phyloP scores from a whole-genome alignment of 805 yeast species.

The Candida fluviatilis region DNA sequence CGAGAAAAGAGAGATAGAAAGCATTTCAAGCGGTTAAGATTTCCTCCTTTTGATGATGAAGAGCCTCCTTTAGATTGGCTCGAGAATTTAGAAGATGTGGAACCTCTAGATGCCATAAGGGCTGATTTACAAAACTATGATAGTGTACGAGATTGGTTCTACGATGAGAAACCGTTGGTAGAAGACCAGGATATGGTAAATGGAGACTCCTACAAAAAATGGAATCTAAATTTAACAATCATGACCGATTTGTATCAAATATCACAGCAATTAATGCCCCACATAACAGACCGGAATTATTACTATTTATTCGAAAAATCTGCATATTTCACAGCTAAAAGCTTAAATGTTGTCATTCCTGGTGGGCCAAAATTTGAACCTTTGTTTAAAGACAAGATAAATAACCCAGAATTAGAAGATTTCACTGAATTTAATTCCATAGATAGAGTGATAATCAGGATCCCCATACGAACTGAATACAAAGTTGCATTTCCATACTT shows the following conservation, averaged over 20 bases:
- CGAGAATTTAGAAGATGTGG: constrained; percentile 72
- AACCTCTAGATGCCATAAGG: constrained; percentile 67
- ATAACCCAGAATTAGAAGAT: constrained; percentile 64
- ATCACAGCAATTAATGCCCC: constrained; percentile 67
- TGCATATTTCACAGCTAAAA: constrained; percentile 86
- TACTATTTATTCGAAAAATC: constrained; percentile 71
- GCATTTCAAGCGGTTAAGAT: constrained; percentile 86
- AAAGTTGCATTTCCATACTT: constrained; percentile 82
- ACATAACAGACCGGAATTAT: constrained; percentile 53
- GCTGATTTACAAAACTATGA: constrained; percentile 62
- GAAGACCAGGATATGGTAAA: constrained; percentile 55
- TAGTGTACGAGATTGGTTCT: constrained; percentile 72
- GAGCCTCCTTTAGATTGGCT: constrained; percentile 86
- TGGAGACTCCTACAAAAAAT: constrained; percentile 73
- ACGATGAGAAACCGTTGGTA: constrained; percentile 68
- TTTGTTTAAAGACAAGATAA: constrained; percentile 55
- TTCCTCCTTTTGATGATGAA: constrained; percentile 97
- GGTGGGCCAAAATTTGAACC: constrained; percentile 98
- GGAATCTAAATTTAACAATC: constrained; percentile 60
- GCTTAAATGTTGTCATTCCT: constrained; percentile 80
- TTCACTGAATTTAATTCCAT: constrained; percentile 87
- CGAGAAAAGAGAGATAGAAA: constrained; percentile 87
- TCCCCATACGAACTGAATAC: constrained; percentile 76
- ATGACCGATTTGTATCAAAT: constrained; percentile 65
- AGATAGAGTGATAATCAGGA: constrained; percentile 80